Conservation (phyloP, 2,329 filamentous ascomycete genomes). For the Colletotrichum filicis region DNA sequence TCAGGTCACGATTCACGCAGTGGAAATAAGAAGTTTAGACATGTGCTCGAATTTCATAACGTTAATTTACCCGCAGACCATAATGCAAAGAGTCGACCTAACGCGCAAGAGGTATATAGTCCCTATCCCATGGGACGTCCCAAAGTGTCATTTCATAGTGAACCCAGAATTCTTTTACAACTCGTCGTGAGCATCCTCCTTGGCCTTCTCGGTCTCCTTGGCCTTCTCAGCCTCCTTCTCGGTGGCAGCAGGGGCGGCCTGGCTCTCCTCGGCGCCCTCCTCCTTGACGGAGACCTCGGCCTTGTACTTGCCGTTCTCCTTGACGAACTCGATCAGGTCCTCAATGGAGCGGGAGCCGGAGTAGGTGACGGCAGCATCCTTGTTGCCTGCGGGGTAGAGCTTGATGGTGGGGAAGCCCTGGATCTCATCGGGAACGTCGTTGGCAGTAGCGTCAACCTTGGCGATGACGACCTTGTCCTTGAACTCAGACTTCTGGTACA, state of each 20-base stretch:
- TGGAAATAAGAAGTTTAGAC: not conserved
- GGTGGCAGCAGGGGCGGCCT: slow-evolving; percentile 61
- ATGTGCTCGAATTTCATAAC: slow-evolving; percentile 19
- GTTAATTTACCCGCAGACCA: slow-evolving; percentile 33
- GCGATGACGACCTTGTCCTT: slow-evolving; percentile 90
- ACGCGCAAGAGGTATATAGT: slow-evolving; percentile 39
- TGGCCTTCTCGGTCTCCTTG: slow-evolving; percentile 55
- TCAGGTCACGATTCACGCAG: not conserved
- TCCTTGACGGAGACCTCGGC: slow-evolving; percentile 71
- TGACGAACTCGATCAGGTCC: slow-evolving; percentile 91
- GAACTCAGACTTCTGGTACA: slow-evolving; percentile 82
- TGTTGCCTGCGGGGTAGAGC: slow-evolving; percentile 91
- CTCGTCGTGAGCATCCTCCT: slow-evolving; percentile 74
- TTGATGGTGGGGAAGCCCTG: slow-evolving; percentile 99
- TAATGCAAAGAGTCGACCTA: slow-evolving; percentile 32
- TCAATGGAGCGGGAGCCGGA: slow-evolving; percentile 87
- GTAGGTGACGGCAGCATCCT: slow-evolving; percentile 88
- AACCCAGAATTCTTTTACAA: slow-evolving; percentile 65
- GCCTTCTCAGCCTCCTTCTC: slow-evolving; percentile 60
- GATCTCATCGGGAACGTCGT: slow-evolving; percentile 97
- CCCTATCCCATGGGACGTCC: slow-evolving; percentile 32
- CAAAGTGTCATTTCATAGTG: slow-evolving; percentile 32
- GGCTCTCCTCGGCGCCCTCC: slow-evolving; percentile 65
- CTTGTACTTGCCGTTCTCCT: slow-evolving; percentile 94
- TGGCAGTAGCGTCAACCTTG: slow-evolving; percentile 96